Evolutionary conservation across 352 stramenopile species (phyloP).

Genomic region (Thraustotheca clavata): DNA sequence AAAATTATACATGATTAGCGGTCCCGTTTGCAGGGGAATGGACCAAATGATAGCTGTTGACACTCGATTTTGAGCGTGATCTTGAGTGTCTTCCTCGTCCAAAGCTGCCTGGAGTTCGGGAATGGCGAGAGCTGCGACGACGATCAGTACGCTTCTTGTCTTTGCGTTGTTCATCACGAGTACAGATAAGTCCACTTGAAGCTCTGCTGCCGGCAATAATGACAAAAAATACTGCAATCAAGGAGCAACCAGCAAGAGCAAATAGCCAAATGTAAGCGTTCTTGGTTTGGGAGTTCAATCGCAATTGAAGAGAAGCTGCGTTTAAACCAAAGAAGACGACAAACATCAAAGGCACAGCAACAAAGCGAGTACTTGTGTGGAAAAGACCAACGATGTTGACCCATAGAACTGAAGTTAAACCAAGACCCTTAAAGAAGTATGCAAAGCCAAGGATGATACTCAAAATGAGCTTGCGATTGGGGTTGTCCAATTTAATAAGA

Average conservation of each 20-base stretch:
- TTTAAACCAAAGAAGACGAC: constrained; percentile 68
- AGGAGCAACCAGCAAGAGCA: constrained; percentile 34
- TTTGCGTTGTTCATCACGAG: constrained; percentile 43
- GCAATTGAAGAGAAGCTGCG: constrained; percentile 26
- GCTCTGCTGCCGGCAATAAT: constrained; percentile 43
- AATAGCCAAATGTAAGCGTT: constrained; percentile 58
- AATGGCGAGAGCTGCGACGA: constrained; percentile 40
- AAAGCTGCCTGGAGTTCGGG: constrained; percentile 46
- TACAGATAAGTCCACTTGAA: constrained; percentile 58
- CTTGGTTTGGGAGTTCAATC: constrained; percentile 17
- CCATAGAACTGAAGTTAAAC: constrained; percentile 63
- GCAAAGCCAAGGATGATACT: constrained; percentile 55
- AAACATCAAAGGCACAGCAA: constrained; percentile 61
- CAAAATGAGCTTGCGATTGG: constrained; percentile 49
- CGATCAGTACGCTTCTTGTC: constrained; percentile 46
- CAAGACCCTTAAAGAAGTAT: constrained; percentile 75
- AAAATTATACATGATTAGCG: constrained; percentile 2
- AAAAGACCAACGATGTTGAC: constrained; percentile 67
- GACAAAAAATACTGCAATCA: constrained; percentile 38
- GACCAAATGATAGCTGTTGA: constrained; percentile 17
- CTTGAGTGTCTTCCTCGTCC: constrained; percentile 26
- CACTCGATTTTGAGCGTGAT: constrained; percentile 13
- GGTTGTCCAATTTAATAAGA: constrained; percentile 40
- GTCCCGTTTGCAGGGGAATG: background rate
- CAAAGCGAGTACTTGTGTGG: constrained; percentile 43